Base-by-base conservation (phyloP, 352 stramenopile genomes). In the Pythium sukuiense region DNA sequence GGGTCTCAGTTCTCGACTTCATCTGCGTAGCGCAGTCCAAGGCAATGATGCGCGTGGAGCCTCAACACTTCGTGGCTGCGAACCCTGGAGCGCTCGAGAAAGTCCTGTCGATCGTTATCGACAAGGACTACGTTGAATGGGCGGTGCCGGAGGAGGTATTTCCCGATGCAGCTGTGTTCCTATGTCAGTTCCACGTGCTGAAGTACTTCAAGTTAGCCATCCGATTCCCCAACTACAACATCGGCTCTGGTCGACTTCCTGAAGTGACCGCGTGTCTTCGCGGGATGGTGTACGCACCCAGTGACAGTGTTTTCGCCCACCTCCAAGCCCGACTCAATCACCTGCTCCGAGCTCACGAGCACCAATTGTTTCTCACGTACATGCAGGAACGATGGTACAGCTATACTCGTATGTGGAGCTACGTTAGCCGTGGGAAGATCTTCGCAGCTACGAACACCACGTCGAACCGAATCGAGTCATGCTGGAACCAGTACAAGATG, bases 121-220 rank as follows among this genome's bases (percentile, higher is more conserved):
- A 73, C 49, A 76, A 76, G 32, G 70, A 76, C 35, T 70, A 66
- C 18, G 65, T 11, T 0, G 70, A 73, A 20, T 76, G 61, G 59
- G 2, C 0, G 13, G 43, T 68, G 0, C 43, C 68, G 2, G 20
- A 68, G 1, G 27, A 61, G 5, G 32, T 56, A 2, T 56, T 73
- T 55, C 61, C 57, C 2, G 1, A 37, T 3, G 33, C 60, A 2
- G 24, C 33, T 8, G 53, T 73, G 0, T 14, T 73, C 0, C 54
- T 76, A 13, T 73, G 65, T 52, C 43, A 67, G 5, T 76, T 73
- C 35, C 65, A 76, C 26, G 62, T 63, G 2, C 37, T 69, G 1
- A 69, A 63, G 32, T 69, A 54, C 54, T 63, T 69, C 46, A 58
- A 63, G 33, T 32, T 33, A 8, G 62, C 58, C 11, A 20, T 67